Evolutionary conservation across 1,139 yeast species (phyloP).

Genomic region (Nadsonia commutata): DNA sequence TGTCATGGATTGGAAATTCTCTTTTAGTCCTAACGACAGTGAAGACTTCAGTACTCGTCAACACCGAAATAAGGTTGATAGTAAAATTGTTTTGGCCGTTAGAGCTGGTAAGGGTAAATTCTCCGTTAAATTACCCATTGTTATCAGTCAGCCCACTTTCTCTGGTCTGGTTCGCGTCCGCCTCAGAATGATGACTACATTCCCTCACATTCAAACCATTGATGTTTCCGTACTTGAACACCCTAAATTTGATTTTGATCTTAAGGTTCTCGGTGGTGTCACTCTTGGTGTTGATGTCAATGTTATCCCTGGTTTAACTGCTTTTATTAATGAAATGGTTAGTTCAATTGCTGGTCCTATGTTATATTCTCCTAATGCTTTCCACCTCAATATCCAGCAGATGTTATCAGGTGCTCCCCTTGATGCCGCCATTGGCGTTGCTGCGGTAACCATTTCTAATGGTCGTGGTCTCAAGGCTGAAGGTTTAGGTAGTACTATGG

Average conservation of each 20-base stretch:
- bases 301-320: conserved; percentile 70
- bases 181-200: conserved; percentile 74
- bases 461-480: conserved; percentile 58
- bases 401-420: conserved; percentile 70
- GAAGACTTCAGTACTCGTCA: conserved; percentile 78
- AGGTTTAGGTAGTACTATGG: conserved; percentile 61
- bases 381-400: conserved; percentile 85
- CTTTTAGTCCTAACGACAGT: conserved; percentile 80
- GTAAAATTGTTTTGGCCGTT: conserved; percentile 36
- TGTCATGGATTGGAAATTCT: conserved; percentile 86
- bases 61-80: conserved; percentile 67
- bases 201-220: conserved; percentile 86
- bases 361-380: conserved; percentile 75
- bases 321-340: conserved; percentile 72
- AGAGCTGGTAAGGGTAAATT: conserved; percentile 29
- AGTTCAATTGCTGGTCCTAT: conserved; percentile 79
- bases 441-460: conserved; percentile 49
- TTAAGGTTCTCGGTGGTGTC: conserved; percentile 62
- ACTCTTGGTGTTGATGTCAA: conserved; percentile 78
- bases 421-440: conserved; percentile 75
- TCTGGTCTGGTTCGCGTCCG: conserved; percentile 62
- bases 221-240: conserved; percentile 73
- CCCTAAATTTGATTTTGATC: conserved; percentile 73
- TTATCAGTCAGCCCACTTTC: conserved; percentile 39
- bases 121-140: conserved; percentile 26